A percentile compares a stretch with the other conserved stretches of the same genome.
Conservation (phyloP, 2,329 filamentous ascomycete genomes). For the Capronia epimyces region DNA sequence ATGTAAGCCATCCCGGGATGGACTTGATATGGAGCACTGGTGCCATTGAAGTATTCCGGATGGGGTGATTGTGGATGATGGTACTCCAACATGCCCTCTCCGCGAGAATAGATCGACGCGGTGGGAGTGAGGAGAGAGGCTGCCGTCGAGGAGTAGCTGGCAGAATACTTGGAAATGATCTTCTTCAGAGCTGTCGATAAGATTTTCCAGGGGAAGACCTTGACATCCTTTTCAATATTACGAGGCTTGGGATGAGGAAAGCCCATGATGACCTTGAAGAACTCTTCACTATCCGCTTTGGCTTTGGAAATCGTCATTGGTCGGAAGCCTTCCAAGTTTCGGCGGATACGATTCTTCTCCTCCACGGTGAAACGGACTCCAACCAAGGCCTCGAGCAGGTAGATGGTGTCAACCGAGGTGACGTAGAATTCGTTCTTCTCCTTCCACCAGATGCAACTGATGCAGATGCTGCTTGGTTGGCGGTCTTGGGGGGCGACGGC, state of each 20-base stretch:
- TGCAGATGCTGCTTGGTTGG: constrained; percentile 77
- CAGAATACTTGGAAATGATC: constrained; percentile 94
- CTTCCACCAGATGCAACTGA: constrained; percentile 97
- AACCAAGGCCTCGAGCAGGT: constrained; percentile 85
- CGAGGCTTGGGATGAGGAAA: constrained; percentile 92
- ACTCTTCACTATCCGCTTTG: constrained; percentile 87
- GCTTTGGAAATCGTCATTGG: constrained; percentile 90
- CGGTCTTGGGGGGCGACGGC: constrained; percentile 73
- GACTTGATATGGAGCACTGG: constrained; percentile 7
- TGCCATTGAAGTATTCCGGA: constrained; percentile 33
- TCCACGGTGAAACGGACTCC: constrained; percentile 85
- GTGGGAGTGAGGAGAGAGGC: constrained; percentile 39
- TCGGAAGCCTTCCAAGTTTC: constrained; percentile 90
- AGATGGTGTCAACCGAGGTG: constrained; percentile 94
- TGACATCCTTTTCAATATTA: constrained; percentile 98
- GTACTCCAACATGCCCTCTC: constrained; percentile 45
- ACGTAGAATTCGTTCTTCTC: constrained; percentile 88
- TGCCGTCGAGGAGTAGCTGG: constrained; percentile 64
- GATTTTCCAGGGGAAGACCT: constrained; percentile 96
- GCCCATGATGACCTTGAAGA: constrained; percentile 98
- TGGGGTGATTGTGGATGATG: constrained; percentile 45
- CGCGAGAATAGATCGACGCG: constrained; percentile 37
- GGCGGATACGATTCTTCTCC: constrained; percentile 95
- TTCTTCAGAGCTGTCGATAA: constrained; percentile 84
- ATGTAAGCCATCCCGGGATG: constrained; percentile 17